Base-by-base conservation (phyloP, 2,329 filamentous ascomycete species). In the Fonsecaea nubica region DNA sequence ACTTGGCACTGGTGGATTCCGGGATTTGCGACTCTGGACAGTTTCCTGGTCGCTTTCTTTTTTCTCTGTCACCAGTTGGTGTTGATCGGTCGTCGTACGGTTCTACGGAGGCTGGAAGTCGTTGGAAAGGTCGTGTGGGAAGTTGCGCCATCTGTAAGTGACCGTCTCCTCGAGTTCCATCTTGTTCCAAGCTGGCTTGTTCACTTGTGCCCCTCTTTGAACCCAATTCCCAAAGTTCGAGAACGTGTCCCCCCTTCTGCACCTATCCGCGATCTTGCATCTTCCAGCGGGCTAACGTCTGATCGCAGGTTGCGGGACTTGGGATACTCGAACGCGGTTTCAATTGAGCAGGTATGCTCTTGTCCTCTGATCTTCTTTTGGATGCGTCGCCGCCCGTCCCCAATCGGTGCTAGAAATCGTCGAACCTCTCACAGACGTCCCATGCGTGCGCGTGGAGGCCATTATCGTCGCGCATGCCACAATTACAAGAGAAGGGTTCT, bases 41-140 rank as follows among this genome's bases (percentile, higher is more conserved):
- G 32, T 52, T 48, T 58, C 54, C 48, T 59, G 15, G 55, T 60
- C 64, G 64, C 60, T 35, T 59, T 67, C 59, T 56, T 64, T 55
- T 56, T 48, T 61, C 58, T 53, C 48, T 32, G 45, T 52, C 59
- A 66, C 66, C 68, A 63, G 63, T 67, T 59, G 68, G 63, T 63
- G 68, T 66, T 63, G 68, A 62, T 63, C 55, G 62, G 66, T 64
- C 63, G 64, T 66, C 63, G 64, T 58, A 66, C 45, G 67, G 63
- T 69, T 65, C 57, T 56, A 65, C 58, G 70, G 70, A 69, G 70
- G 70, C 69, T 67, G 70, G 69, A 66, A 69, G 69, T 65, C 68
- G 70, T 68, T 69, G 70, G 70, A 72, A 69, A 69, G 62, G 70
- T 69, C 69, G 70, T 62, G 70, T 60, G 70, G 70, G 69, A 69